Percentiles rank a stretch among this genome's conserved stretches.
Conservation (phyloP, 148 eudicot genomes). For the Rhododendron simsii region DNA sequence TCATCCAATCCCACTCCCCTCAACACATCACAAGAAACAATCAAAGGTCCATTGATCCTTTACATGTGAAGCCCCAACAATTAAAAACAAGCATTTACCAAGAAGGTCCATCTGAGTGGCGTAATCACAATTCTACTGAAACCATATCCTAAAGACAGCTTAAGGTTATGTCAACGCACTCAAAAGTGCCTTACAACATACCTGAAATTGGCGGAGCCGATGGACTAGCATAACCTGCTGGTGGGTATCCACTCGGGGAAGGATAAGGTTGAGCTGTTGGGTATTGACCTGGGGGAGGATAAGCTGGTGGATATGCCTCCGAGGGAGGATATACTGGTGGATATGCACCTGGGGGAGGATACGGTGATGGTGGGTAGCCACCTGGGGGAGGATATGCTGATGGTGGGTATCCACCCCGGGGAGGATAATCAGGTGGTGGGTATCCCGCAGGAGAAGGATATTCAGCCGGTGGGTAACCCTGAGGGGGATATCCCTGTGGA, state of each 20-base stretch:
- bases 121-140: not conserved
- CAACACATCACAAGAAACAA: not conserved
- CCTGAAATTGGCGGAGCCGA: conserved; percentile 47
- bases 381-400: conserved; percentile 29
- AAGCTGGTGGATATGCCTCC: not conserved
- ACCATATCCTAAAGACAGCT: not conserved
- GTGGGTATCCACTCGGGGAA: conserved; percentile 32
- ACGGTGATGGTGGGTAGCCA: conserved; percentile 28
- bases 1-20: not conserved
- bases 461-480: conserved; percentile 20
- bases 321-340: not conserved
- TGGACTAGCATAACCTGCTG: conserved; percentile 44
- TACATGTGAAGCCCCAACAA: not conserved
- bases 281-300: not conserved
- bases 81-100: not conserved
- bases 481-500: conserved; percentile 26
- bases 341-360: conserved; percentile 21
- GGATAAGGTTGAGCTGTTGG: not conserved
- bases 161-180: not conserved
- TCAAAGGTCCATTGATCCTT: not conserved
- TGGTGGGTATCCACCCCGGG: conserved; percentile 13
- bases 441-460: conserved; percentile 22
- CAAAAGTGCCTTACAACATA: conserved; percentile 9
- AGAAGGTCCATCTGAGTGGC: not conserved
- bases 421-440: conserved; percentile 26